Conservation (phyloP, 352 stramenopile species). For the Lagenidium sp. region DNA sequence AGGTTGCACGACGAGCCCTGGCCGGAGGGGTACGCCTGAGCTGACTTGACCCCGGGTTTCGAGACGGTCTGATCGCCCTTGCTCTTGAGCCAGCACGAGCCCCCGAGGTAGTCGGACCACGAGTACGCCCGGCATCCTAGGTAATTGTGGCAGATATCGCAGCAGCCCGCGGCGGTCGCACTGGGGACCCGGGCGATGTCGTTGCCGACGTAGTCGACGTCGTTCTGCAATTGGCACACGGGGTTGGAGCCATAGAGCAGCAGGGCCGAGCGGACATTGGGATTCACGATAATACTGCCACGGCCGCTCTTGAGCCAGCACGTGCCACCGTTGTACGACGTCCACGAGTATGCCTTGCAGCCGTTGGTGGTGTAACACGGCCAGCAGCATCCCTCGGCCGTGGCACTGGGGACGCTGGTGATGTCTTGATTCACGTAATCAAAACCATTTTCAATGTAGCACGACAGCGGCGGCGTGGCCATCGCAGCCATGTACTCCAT, state of each 20-base stretch:
- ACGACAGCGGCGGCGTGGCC: neutral
- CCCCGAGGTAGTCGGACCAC: slow-evolving; percentile 5
- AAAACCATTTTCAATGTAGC: slow-evolving; percentile 5
- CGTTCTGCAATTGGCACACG: neutral
- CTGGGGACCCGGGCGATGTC: slow-evolving; percentile 3
- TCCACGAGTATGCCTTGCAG: slow-evolving; percentile 12
- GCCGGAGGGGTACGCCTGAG: neutral
- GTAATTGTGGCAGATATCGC: slow-evolving; percentile 1
- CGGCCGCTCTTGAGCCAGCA: slow-evolving; percentile 14
- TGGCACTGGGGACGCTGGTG: neutral
- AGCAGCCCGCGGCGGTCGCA: slow-evolving; percentile 1
- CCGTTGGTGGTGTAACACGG: neutral
- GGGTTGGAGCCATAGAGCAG: neutral
- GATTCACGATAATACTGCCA: slow-evolving; percentile 1
- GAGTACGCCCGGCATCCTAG: slow-evolving; percentile 6
- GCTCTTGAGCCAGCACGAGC: slow-evolving; percentile 8
- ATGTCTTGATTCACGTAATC: slow-evolving; percentile 9
- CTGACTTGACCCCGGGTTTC: neutral
- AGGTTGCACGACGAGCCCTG: slow-evolving; percentile 1
- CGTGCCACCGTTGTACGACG: slow-evolving; percentile 9
- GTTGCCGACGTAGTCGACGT: slow-evolving; percentile 5
- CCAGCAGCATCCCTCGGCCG: slow-evolving; percentile 2
- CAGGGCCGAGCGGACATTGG: slow-evolving; percentile 1
- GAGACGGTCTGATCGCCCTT: neutral
- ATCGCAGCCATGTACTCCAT: slow-evolving; percentile 2